Evolutionary conservation across 805 yeast genomes (phyloP).

Genomic region (Isabelozyma rhagii): DNA sequence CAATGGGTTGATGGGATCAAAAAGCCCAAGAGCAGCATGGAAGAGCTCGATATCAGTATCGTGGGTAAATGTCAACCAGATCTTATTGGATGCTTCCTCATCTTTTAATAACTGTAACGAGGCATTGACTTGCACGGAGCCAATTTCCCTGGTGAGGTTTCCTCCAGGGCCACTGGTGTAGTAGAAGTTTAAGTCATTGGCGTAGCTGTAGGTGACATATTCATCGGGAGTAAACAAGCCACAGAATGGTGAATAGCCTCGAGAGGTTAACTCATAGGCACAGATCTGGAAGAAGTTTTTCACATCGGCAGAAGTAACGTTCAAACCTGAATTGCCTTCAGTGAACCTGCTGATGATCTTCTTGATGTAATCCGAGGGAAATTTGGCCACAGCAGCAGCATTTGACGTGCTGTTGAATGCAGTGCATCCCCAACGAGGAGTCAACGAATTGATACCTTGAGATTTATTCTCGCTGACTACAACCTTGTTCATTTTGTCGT

Average conservation of each 20-base stretch:
- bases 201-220: constrained; percentile 58
- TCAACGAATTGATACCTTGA: constrained; percentile 53
- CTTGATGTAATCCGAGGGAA: constrained; percentile 39
- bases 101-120: constrained; percentile 43
- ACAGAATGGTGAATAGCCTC: constrained; percentile 63
- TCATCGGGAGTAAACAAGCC: constrained; percentile 61
- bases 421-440: constrained; percentile 43
- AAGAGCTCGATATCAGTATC: constrained; percentile 61
- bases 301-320: constrained; percentile 50
- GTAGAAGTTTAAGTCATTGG: constrained; percentile 53
- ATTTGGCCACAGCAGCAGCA: constrained; percentile 14
- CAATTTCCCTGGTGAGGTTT: constrained; percentile 52
- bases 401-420: constrained; percentile 24
- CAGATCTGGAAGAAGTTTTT: constrained; percentile 54
- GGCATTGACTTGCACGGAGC: constrained; percentile 48
- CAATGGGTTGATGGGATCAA: constrained; percentile 36
- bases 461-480: constrained; percentile 42
- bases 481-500: constrained; percentile 11
- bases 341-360: constrained; percentile 57
- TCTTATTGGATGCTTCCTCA: constrained; percentile 37
- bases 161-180: constrained; percentile 62
- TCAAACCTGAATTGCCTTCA: constrained; percentile 47
- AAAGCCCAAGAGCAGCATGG: constrained; percentile 58
- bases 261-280: constrained; percentile 67
- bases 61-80: constrained; percentile 67